These are phyloP conservation scores for Stachybotrys elegans DNA, from an alignment of 2,329 filamentous ascomycete genomes.

Conservation along the genomic window DNA sequence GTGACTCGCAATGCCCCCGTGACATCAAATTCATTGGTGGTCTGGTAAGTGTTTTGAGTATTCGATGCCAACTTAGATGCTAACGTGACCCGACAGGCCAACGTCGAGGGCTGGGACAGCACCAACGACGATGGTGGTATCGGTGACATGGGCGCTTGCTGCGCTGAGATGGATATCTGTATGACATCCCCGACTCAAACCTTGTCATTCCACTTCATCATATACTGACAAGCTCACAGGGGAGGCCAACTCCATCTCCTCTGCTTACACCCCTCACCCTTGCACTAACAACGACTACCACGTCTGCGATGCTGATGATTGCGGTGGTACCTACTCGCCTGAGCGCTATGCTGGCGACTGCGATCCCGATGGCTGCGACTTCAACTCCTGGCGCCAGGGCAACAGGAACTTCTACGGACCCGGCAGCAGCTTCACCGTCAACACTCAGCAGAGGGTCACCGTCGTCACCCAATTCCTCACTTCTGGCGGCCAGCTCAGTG, in stretches of 20 bases:
- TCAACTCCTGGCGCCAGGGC: conserved; percentile 61
- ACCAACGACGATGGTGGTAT: conserved; percentile 45
- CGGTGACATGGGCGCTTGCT: conserved; percentile 47
- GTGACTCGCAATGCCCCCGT: conserved; percentile 43
- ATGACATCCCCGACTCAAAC: neutral
- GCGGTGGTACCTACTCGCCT: conserved; percentile 43
- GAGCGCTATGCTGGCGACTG: conserved; percentile 55
- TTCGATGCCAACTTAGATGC: conserved; percentile 28
- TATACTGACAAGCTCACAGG: conserved; percentile 4
- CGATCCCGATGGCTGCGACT: conserved; percentile 64
- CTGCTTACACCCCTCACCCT: conserved; percentile 58
- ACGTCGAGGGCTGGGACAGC: conserved; percentile 40
- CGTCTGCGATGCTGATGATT: conserved; percentile 42
- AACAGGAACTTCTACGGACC: conserved; percentile 55
- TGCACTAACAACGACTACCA: conserved; percentile 44
- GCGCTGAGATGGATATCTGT: conserved; percentile 52
- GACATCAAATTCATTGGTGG: conserved; percentile 51
- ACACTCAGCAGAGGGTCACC: conserved; percentile 53
- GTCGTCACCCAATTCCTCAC: conserved; percentile 58
- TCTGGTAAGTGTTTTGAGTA: conserved; percentile 20
- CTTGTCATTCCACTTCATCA: too few relatives aligned
- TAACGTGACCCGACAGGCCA: conserved; percentile 32
- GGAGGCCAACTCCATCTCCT: conserved; percentile 61
- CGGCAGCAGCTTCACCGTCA: conserved; percentile 43
- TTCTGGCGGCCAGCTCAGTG: conserved; percentile 43